Percentiles rank a stretch among this genome's conserved stretches.
Evolutionary conservation across 2,329 filamentous ascomycete species (phyloP).

Genomic region (Paracamarosporium sp.): DNA sequence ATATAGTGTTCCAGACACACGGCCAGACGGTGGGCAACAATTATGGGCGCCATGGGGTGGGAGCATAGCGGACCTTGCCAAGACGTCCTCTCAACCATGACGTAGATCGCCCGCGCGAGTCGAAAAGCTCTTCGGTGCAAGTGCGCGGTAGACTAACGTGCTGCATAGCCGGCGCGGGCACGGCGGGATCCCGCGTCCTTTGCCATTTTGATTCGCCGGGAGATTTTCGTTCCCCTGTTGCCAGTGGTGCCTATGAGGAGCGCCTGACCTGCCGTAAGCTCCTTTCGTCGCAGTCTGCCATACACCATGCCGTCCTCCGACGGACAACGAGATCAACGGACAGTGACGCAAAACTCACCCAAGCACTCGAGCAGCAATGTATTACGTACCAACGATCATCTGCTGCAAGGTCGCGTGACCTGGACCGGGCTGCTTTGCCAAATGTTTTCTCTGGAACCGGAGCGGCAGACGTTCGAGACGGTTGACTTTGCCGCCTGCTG

Average conservation of each 20-base stretch:
- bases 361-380: background rate
- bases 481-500: background rate
- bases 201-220: slow-evolving; percentile 1
- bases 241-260: background rate
- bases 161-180: background rate
- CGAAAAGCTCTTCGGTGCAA: background rate
- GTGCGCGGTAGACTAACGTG: slow-evolving; percentile 1
- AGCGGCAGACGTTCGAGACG: background rate
- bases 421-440: background rate
- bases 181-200: background rate
- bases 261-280: background rate
- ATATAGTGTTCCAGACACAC: background rate
- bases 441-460: background rate
- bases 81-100: background rate
- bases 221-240: background rate
- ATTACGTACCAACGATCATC: background rate
- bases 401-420: background rate
- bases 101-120: slow-evolving; percentile 1
- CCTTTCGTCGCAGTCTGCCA: background rate
- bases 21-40: background rate
- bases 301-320: background rate
- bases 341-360: background rate
- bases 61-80: background rate
- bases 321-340: background rate
- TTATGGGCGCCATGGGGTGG: background rate